Evolutionary conservation across 2,329 filamentous ascomycete genomes (phyloP).

Genomic region (Metarhizium brunneum): DNA sequence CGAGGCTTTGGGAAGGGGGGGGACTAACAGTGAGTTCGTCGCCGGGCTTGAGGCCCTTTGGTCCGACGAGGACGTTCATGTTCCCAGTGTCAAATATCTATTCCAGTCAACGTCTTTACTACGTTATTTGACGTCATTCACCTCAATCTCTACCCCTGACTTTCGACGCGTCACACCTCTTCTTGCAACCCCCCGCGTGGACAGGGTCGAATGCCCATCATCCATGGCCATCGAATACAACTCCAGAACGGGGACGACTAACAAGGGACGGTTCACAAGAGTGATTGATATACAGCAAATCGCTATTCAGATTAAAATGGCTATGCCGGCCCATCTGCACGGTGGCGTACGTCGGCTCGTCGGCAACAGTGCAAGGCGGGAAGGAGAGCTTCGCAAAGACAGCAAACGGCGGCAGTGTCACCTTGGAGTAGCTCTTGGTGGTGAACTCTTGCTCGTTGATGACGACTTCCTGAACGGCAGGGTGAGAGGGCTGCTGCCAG

Average conservation of each 20-base stretch:
- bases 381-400: conserved; percentile 58
- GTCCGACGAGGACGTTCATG: conserved; percentile 48
- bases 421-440: conserved; percentile 49
- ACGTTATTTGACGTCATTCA: background rate
- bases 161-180: background rate
- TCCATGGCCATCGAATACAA: background rate
- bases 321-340: conserved; percentile 47
- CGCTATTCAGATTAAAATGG: conserved; percentile 56
- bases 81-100: conserved; percentile 53
- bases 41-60: conserved; percentile 42
- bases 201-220: background rate
- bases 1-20: background rate
- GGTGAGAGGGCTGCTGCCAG: conserved; percentile 54
- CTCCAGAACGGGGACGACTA: conserved; percentile 20
- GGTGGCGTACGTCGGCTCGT: conserved; percentile 52
- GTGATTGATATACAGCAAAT: conserved; percentile 60
- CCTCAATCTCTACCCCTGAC: background rate
- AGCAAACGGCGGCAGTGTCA: conserved; percentile 49
- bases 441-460: conserved; percentile 44
- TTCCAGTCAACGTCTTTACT: background rate
- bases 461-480: conserved; percentile 46
- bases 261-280: conserved; percentile 58
- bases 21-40: conserved; percentile 47
- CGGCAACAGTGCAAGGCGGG: conserved; percentile 49
- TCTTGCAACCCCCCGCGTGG: background rate